These are phyloP conservation scores for Cyberlindnera meyerae DNA, from an alignment of 805 yeast species.

Conservation along the genomic window DNA sequence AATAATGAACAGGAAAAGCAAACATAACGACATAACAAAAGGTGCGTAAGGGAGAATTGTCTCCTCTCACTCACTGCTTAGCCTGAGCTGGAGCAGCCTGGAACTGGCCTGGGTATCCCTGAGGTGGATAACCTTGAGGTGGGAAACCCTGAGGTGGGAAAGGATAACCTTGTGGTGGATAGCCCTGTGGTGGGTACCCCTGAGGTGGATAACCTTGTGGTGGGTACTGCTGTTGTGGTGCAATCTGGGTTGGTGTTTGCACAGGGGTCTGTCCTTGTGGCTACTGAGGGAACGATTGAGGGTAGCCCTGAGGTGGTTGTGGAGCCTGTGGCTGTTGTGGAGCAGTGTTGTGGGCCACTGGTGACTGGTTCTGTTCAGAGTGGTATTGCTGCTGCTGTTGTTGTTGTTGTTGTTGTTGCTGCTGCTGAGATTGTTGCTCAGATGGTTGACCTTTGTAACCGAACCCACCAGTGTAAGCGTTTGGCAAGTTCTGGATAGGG, in stretches of 20 bases:
- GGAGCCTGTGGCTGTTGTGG: constrained; percentile 18
- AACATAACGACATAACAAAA: constrained; percentile 2
- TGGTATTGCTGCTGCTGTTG: constrained; percentile 21
- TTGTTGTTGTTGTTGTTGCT: constrained; percentile 8
- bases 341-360: constrained; percentile 20
- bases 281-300: constrained; percentile 15
- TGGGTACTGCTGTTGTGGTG: constrained; percentile 13
- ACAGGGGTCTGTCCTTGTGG: constrained; percentile 10
- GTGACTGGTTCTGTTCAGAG: no score
- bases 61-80: constrained; percentile 7
- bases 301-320: constrained; percentile 21
- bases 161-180: constrained; percentile 9
- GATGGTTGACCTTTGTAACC: constrained; percentile 44
- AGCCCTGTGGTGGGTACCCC: constrained; percentile 17
- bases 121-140: constrained; percentile 18
- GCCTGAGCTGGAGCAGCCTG: constrained; percentile 7
- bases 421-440: constrained; percentile 24
- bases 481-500: constrained; percentile 59
- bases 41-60: neutral
- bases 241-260: constrained; percentile 14
- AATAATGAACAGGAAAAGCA: no score
- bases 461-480: constrained; percentile 33
- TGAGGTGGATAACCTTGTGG: constrained; percentile 17
- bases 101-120: constrained; percentile 13
- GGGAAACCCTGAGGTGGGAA: constrained; percentile 15